These are phyloP conservation scores for Talaromyces borbonicus DNA, from an alignment of 495 filamentous ascomycete species.

Conservation along the genomic window DNA sequence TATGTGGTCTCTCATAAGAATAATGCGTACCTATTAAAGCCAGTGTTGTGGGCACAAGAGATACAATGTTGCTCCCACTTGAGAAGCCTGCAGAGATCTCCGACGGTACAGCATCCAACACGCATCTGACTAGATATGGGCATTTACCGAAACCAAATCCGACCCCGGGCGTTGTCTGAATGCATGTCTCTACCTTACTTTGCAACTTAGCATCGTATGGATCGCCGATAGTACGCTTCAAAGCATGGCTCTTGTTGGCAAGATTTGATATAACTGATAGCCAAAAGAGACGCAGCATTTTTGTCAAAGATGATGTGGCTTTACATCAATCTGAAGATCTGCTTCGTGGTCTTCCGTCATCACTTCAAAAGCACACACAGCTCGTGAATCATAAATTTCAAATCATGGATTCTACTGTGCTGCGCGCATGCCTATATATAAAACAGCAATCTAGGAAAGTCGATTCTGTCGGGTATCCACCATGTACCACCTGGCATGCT, in stretches of 20 bases:
- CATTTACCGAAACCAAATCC: background rate
- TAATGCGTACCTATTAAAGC: background rate
- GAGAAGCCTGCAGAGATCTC: background rate
- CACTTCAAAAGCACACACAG: too few species aligned
- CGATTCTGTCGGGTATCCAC: too few species aligned
- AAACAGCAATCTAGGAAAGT: too few species aligned
- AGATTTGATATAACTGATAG: too few species aligned
- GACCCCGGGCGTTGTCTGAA: background rate
- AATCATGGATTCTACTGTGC: too few species aligned
- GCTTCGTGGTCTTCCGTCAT: too few species aligned
- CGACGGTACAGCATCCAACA: background rate
- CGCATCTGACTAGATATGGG: background rate
- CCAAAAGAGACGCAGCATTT: background rate
- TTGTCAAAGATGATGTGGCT: too few species aligned
- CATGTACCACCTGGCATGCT: too few species aligned
- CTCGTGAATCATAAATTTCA: too few species aligned
- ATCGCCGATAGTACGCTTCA: background rate
- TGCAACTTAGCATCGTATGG: background rate
- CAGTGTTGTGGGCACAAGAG: background rate
- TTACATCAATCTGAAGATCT: too few species aligned
- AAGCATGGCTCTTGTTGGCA: background rate
- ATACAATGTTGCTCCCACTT: background rate
- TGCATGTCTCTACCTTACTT: background rate
- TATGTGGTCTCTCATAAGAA: background rate
- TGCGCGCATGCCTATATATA: too few species aligned